Evolutionary conservation across 345 rosid species (phyloP), one percentile per base, ranked within the genome.

Genomic region (Melaleuca alternifolia): DNA sequence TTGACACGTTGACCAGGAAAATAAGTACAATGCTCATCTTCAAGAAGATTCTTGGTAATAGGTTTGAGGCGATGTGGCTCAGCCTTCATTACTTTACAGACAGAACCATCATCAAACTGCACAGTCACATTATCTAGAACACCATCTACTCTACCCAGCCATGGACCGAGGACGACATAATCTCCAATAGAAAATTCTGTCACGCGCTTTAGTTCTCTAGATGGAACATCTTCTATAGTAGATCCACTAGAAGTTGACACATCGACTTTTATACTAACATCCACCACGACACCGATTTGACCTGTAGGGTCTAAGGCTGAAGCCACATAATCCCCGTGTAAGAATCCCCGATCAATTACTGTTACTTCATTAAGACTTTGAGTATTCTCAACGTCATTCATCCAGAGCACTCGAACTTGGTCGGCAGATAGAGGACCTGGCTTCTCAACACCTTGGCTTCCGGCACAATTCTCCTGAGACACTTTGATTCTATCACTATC

Each of bases 101-200:
- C 89, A 82, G 99, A 94, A 88, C 99, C 97, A 92, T 97, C 99
- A 92, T 96, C 99, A 89, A 95, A 91, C 89, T 94, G 89, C 86
- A 97, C 99, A 52, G 97, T 97, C 87, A 97, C 98, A 90, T 96
- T 95, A 90, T 97, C 99, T 89, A 92, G 88, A 86, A 96, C 94
- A 90, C 96, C 99, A 92, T 95, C 96, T 88, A 97, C 90, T 92
- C 98, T 93, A 87, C 99, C 99, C 82, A 97, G 88, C 99, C 99
- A 97, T 16, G 99, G 97, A 54, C 98, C 98, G 88, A 91, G 92
- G 88, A 96, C 95, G 87, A 96, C 98, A 91, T 93, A 93, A 91
- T 97, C 99, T 81, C 99, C 99, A 85, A 92, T 91, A 83, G 93
- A 87, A 82, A 98, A 95, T 87, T 94, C 99, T 90, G 97, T 95